phyloP scores from a whole-genome alignment of 495 filamentous ascomycete species.

The Paragyromitra xinjiangensis region DNA sequence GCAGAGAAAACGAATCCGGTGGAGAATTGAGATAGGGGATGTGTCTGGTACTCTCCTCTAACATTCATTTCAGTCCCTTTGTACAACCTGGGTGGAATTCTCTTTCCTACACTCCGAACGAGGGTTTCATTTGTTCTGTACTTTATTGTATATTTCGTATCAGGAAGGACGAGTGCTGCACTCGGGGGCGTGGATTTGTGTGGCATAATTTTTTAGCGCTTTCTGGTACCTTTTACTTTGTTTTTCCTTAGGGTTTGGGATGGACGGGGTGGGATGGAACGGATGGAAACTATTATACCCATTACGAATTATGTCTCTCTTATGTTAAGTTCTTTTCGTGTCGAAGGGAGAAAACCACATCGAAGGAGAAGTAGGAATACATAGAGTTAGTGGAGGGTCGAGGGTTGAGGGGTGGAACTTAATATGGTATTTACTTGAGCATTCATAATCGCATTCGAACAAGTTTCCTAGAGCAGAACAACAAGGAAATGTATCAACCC shows the following conservation, averaged over 20 bases:
- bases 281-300: slow-evolving; percentile 51
- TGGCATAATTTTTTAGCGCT: slow-evolving; percentile 39
- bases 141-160: slow-evolving; percentile 49
- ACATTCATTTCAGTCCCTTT: slow-evolving; percentile 44
- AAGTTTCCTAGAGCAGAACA: neutral
- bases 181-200: slow-evolving; percentile 13
- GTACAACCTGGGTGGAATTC: slow-evolving; percentile 36
- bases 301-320: slow-evolving; percentile 51
- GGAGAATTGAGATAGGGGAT: slow-evolving; percentile 23
- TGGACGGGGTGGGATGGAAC: slow-evolving; percentile 47
- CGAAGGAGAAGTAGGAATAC: neutral
- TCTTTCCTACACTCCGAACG: slow-evolving; percentile 38
- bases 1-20: slow-evolving; percentile 16
- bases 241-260: slow-evolving; percentile 51
- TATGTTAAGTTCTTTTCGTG: slow-evolving; percentile 37
- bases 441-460: neutral
- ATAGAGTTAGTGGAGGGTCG: slow-evolving; percentile 17
- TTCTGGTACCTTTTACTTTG: slow-evolving; percentile 48
- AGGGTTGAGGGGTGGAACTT: slow-evolving; percentile 4
- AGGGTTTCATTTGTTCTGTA: slow-evolving; percentile 51
- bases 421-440: slow-evolving; percentile 36
- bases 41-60: slow-evolving; percentile 42
- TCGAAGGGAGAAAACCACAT: slow-evolving; percentile 4
- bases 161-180: slow-evolving; percentile 27
- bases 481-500: too few relatives aligned